Conservation (phyloP, 2,329 filamentous ascomycete species). For the Bretziella fagacearum region DNA sequence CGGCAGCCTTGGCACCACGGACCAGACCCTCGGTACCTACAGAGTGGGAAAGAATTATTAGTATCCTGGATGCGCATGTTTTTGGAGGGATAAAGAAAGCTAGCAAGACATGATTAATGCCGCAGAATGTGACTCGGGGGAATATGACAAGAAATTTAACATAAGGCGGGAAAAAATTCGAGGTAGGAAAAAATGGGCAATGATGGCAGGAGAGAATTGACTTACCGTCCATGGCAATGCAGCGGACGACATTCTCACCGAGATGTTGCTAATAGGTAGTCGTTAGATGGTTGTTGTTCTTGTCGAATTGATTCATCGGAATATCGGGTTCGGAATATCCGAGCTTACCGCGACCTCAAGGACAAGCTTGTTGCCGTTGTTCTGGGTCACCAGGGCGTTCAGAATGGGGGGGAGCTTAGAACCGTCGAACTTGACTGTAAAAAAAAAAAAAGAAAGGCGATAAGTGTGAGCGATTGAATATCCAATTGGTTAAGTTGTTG, state of each 20-base stretch:
- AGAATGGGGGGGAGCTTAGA: slow-evolving; percentile 92
- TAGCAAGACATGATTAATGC: background rate
- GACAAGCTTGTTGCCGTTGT: slow-evolving; percentile 85
- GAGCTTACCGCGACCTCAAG: slow-evolving; percentile 81
- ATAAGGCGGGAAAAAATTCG: slow-evolving; percentile 1
- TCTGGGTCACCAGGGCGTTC: slow-evolving; percentile 83
- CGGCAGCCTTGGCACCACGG: slow-evolving; percentile 67
- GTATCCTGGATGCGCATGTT: background rate
- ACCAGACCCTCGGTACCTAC: slow-evolving; percentile 98
- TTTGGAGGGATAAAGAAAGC: background rate
- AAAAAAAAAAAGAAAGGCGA: slow-evolving; percentile 16
- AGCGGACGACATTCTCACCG: slow-evolving; percentile 96
- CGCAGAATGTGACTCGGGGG: background rate
- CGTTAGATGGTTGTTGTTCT: background rate
- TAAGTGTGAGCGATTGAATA: slow-evolving; percentile 12
- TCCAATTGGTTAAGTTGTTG: slow-evolving; percentile 10
- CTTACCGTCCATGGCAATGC: slow-evolving; percentile 99
- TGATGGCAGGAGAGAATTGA: too few relatives aligned
- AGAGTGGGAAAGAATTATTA: slow-evolving; percentile 15
- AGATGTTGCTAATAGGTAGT: slow-evolving; percentile 74
- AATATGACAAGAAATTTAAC: background rate
- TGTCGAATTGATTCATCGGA: slow-evolving; percentile 15
- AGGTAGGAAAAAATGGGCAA: background rate
- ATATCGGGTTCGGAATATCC: slow-evolving; percentile 12
- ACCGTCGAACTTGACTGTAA: slow-evolving; percentile 84